These are phyloP conservation scores for Helicostylum pulchrum DNA, from an alignment of 192 early-diverging fungal species.

Conservation along the genomic window DNA sequence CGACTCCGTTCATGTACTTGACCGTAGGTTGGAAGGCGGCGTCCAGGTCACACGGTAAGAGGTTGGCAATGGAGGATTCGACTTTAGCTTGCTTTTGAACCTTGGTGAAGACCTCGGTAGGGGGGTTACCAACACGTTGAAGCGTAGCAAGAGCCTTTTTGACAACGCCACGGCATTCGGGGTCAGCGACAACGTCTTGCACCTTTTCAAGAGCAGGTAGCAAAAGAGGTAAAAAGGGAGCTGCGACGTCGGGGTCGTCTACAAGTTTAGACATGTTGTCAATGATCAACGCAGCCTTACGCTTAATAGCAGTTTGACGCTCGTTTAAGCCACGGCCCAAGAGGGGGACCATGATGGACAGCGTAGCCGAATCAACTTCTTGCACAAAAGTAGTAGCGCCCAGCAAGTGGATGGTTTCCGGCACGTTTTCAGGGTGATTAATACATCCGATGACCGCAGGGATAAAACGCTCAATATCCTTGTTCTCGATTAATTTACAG, in stretches of 20 bases:
- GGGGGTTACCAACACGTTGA: slow-evolving; percentile 58
- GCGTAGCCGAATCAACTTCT: slow-evolving; percentile 70
- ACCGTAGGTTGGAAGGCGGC: slow-evolving; percentile 44
- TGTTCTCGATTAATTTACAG: slow-evolving; percentile 71
- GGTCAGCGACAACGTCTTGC: slow-evolving; percentile 72
- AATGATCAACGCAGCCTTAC: slow-evolving; percentile 77
- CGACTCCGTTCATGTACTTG: slow-evolving; percentile 58
- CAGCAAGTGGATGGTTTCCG: slow-evolving; percentile 72
- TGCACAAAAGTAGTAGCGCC: slow-evolving; percentile 80
- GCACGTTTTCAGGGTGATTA: slow-evolving; percentile 75
- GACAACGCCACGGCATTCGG: slow-evolving; percentile 73
- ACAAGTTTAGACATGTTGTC: slow-evolving; percentile 92
- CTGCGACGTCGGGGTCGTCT: slow-evolving; percentile 74
- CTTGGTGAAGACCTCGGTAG: slow-evolving; percentile 50
- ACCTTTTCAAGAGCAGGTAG: slow-evolving; percentile 75
- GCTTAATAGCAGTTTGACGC: slow-evolving; percentile 66
- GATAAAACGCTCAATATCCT: slow-evolving; percentile 75
- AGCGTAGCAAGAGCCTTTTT: slow-evolving; percentile 67
- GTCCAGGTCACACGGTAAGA: slow-evolving; percentile 51
- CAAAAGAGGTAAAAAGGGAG: slow-evolving; percentile 76
- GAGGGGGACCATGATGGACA: slow-evolving; percentile 78
- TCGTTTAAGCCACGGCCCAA: slow-evolving; percentile 69
- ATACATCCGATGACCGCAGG: slow-evolving; percentile 71
- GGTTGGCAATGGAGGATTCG: slow-evolving; percentile 44
- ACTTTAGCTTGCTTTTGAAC: slow-evolving; percentile 48